Evolutionary conservation across 306 rosid species (phyloP), one percentile per base, ranked within the genome.

Genomic region (Adenanthera pavonina): DNA sequence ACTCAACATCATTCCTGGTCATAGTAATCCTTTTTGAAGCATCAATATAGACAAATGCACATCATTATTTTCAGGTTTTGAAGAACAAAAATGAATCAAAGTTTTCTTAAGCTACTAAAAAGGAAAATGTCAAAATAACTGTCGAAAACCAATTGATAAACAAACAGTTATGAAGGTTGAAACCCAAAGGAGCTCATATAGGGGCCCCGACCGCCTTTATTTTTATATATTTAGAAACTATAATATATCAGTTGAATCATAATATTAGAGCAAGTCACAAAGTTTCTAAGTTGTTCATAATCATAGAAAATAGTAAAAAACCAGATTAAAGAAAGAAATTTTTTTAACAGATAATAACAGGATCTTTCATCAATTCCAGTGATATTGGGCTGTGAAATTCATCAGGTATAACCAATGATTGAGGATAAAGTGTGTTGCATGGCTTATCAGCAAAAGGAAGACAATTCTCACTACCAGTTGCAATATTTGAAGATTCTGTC

Each of bases 301-400:
- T 25, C 60, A 67, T 38, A 38, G 35, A 76, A 5, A 64, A 57
- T 3, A 70, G 14, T 54, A 47, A 30, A 17, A 46, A 3, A 60
- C 64, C 5, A 19, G 40, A 59, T 47, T 76, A 8, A n/a, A 41
- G 59, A 61, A 51, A 49, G 19, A 49, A 30, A 5, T 8, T 38
- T 8, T n/a, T 8, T 1, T 14, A 91, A 59, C 90, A 92, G 78
- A 94, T 88, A 76, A 94, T 90, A 74, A 94, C 97, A 16, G 98
- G 98, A 89, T 92, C 97, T 75, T 87, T 94, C 97, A 94, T 94
- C 81, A 94, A 87, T 81, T 92, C 98, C 62, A 94, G 90, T 64
- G 98, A 92, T 79, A 94, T 92, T 53, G 98, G 97, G 75, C 98
- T 92, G 68, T 92, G 90, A 86, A 94, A 94, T 88, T 92, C 97